These are phyloP conservation scores for Ogataea pilisensis DNA, from an alignment of 805 yeast species.

Conservation along the genomic window DNA sequence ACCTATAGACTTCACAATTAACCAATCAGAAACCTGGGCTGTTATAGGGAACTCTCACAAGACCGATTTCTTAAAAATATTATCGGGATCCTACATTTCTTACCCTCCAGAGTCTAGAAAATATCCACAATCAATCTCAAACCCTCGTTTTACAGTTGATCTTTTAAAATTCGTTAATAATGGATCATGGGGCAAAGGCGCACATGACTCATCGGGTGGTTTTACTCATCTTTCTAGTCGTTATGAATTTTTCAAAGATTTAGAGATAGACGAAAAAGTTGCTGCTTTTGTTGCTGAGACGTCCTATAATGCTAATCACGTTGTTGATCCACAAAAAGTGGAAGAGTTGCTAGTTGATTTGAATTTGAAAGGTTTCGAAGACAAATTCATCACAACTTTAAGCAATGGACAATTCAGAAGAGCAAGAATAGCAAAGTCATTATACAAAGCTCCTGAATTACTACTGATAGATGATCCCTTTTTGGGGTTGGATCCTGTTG, in stretches of 20 bases:
- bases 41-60: constrained; percentile 49
- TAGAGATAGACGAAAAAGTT: constrained; percentile 69
- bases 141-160: constrained; percentile 38
- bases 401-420: constrained; percentile 94
- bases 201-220: constrained; percentile 37
- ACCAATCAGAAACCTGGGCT: constrained; percentile 45
- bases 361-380: constrained; percentile 50
- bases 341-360: constrained; percentile 44
- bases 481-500: constrained; percentile 80
- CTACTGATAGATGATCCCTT: constrained; percentile 88
- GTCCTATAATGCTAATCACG: constrained; percentile 41
- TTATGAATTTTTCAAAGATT: constrained; percentile 80
- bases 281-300: constrained; percentile 54
- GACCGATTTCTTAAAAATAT: constrained; percentile 46
- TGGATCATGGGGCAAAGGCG: constrained; percentile 33
- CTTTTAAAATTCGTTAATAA: constrained; percentile 35
- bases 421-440: constrained; percentile 76
- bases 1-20: constrained; percentile 39
- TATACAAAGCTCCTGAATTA: constrained; percentile 60
- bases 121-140: constrained; percentile 50
- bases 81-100: constrained; percentile 53
- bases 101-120: constrained; percentile 50
- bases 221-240: constrained; percentile 81
- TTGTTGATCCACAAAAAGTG: constrained; percentile 35
- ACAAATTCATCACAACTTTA: constrained; percentile 79